These are phyloP conservation scores for Houttuynia cordata DNA, from an alignment of 164 flowering plant genomes.

Conservation along the genomic window DNA sequence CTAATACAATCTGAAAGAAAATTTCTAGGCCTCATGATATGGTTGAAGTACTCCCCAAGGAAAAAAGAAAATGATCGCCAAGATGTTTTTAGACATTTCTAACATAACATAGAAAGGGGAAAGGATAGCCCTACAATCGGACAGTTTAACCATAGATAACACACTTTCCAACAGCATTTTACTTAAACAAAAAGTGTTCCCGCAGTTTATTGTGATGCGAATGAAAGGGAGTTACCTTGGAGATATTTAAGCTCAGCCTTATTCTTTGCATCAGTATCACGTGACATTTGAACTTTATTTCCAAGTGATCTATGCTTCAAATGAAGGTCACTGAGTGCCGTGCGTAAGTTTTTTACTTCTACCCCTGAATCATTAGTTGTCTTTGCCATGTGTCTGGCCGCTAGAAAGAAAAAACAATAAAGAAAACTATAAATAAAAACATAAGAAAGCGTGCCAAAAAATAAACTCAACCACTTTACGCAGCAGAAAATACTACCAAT, in stretches of 20 bases:
- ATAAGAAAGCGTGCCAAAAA: background rate
- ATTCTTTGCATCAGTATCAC: conserved; percentile 50
- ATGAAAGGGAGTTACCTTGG: conserved; percentile 70
- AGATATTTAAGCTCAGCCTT: conserved; percentile 54
- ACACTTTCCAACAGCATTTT: too few relatives aligned
- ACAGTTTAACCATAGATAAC: too few relatives aligned
- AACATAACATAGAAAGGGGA: background rate
- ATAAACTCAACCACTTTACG: background rate
- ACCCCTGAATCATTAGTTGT: conserved; percentile 25
- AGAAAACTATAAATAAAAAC: background rate
- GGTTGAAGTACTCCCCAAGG: too few relatives aligned
- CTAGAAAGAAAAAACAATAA: conserved; percentile 25
- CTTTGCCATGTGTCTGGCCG: conserved; percentile 20
- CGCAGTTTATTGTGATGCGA: too few relatives aligned
- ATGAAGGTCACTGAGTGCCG: conserved; percentile 45
- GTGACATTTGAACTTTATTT: conserved; percentile 36
- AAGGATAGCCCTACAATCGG: too few relatives aligned
- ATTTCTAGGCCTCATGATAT: too few relatives aligned
- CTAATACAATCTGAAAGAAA: too few relatives aligned
- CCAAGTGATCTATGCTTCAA: conserved; percentile 49
- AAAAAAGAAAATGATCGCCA: too few relatives aligned
- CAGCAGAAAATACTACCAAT: background rate
- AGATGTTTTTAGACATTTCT: too few relatives aligned
- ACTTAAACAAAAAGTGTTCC: too few relatives aligned
- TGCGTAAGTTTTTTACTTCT: conserved; percentile 51